A percentile compares a stretch with the other conserved stretches of the same genome.
Evolutionary conservation across 116 monocot species (phyloP).

Genomic region (Phalaenopsis hybrid): DNA sequence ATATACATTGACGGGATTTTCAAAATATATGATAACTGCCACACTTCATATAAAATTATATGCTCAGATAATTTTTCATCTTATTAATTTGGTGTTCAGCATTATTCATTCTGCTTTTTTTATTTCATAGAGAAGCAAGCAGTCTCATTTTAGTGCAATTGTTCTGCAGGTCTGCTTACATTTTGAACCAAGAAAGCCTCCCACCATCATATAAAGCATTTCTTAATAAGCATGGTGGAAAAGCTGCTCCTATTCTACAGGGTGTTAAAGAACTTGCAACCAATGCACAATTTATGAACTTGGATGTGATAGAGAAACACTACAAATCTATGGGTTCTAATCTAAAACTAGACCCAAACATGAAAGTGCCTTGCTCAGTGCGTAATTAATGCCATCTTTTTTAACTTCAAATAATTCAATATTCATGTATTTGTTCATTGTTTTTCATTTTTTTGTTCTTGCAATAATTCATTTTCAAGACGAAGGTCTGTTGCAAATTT

Average conservation of each 20-base stretch:
- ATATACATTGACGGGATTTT: not conserved
- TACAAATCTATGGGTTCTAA: conserved; percentile 69
- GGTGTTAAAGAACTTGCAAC: conserved; percentile 67
- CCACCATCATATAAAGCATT: conserved; percentile 80
- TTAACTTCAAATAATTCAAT: not conserved
- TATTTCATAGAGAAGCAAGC: not conserved
- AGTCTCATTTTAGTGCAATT: conserved; percentile 1
- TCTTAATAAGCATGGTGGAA: conserved; percentile 96
- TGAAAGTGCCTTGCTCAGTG: conserved; percentile 96
- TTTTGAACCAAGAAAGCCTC: conserved; percentile 91
- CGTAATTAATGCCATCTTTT: conserved; percentile 10
- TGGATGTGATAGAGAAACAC: conserved; percentile 58
- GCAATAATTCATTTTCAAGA: not conserved
- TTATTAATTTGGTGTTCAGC: not conserved
- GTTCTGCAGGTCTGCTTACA: conserved; percentile 79
- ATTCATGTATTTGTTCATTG: not conserved
- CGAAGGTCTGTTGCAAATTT: not conserved
- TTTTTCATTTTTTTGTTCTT: not conserved
- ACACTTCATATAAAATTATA: not conserved
- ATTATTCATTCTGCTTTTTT: not conserved
- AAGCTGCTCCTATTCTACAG: conserved; percentile 59
- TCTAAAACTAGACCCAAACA: conserved; percentile 69
- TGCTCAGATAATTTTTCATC: not conserved
- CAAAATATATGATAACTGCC: not conserved
- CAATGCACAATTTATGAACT: conserved; percentile 46